phyloP scores from a whole-genome alignment of 805 yeast genomes.

The Candida sonorensis region DNA sequence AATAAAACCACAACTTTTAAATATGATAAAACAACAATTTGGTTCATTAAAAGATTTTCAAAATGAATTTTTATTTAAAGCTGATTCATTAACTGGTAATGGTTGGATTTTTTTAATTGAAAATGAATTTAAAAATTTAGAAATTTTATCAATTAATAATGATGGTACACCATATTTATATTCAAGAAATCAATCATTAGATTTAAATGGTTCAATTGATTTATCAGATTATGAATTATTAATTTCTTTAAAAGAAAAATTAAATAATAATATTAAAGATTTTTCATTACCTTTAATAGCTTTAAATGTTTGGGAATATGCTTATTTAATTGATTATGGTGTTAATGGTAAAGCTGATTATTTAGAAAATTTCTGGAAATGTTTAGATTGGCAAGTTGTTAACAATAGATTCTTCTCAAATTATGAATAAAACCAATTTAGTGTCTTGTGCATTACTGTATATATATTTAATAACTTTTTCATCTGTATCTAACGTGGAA shows the following conservation, averaged over 20 bases:
- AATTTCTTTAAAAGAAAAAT: conserved; percentile 27
- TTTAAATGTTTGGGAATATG: conserved; percentile 82
- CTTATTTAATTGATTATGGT: conserved; percentile 84
- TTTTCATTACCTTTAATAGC: conserved; percentile 69
- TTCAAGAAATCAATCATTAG: conserved; percentile 64
- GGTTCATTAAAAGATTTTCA: conserved; percentile 46
- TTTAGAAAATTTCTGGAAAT: conserved; percentile 67
- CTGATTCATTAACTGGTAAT: conserved; percentile 51
- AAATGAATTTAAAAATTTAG: conserved; percentile 49
- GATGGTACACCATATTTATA: conserved; percentile 74
- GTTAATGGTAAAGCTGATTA: conserved; percentile 66
- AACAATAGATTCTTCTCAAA: conserved; percentile 33
- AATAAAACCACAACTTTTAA: conserved; percentile 18
- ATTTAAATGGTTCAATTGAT: conserved; percentile 66
- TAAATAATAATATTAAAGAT: conserved; percentile 37
- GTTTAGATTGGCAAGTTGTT: conserved; percentile 80
- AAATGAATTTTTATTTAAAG: conserved; percentile 39
- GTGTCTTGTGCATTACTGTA: too few species aligned
- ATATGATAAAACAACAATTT: conserved; percentile 31
- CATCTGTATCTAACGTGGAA: too few species aligned
- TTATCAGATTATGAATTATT: conserved; percentile 45
- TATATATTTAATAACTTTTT: too few species aligned
- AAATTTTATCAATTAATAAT: conserved; percentile 51
- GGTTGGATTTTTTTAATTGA: conserved; percentile 78
- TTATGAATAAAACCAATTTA: conserved; percentile 5